Base-by-base conservation (phyloP, 169 alveolate genomes). In the Plasmodium fragile region DNA sequence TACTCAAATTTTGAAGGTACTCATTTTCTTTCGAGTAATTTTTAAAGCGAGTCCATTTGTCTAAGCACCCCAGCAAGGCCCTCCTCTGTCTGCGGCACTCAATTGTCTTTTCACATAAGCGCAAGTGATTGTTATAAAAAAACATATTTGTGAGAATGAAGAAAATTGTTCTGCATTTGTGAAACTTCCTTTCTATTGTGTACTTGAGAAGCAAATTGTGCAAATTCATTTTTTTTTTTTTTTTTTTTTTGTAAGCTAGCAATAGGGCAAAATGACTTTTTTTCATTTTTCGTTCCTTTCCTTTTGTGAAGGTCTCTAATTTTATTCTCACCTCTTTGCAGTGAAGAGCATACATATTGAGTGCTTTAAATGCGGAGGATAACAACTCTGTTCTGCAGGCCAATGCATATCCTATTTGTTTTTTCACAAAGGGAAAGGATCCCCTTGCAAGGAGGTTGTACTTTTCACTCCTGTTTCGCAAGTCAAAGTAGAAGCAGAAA, bases 91-190 rank as follows among this genome's bases (percentile, higher is more conserved):
- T 73, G 4, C 93, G 78, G 13, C 78, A 28, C 22, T 71, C 13
- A n/a, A 84, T 84, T 4, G 93, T 84, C 55, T 53, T 39, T 53
- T 72, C 84, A 73, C 93, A 84, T 2, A 84, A 7, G 1, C 81
- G 32, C 69, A 84, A 52, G 6, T 84, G 93, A 30, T 84, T 72
- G 10, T 84, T 45, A 34, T 84, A 84, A 84, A 84, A 84, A 73
- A 73, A 84, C 36, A 84, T 3, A 25, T 84, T 84, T 4, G 53
- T 84, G 28, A 84, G 30, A 30, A 84, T 84, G n/a, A 84, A 41
- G 18, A 84, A 84, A 65, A 72, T 32, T 72, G 75, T 84, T 39
- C 59, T 84, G 43, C 34, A 84, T 8, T 73, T 28, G 39, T 52
- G 79, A 49, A 72, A 72, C 22, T 84, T 84, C 22, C 55, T 84